A percentile compares a stretch with the other conserved stretches of the same genome.
Evolutionary conservation across 768 basidiomycete species (phyloP).

Genomic region (Pisolithus marmoratus): DNA sequence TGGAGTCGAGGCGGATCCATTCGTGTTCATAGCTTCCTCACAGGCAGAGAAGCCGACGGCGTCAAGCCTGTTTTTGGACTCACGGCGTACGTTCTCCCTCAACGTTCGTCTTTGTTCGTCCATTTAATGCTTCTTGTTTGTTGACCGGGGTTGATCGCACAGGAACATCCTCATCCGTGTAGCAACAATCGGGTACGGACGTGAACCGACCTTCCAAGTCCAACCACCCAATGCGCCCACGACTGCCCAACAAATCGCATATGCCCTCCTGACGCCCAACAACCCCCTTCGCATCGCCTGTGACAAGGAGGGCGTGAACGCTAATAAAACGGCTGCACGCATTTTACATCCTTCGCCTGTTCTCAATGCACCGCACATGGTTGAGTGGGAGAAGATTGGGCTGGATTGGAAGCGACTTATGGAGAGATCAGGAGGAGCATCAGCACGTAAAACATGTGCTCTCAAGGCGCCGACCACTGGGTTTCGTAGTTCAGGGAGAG

Average conservation of each 20-base stretch:
- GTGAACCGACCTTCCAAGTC: conserved; percentile 39
- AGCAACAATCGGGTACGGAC: conserved; percentile 45
- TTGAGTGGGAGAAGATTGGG: conserved; percentile 18
- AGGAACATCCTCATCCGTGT: conserved; percentile 49
- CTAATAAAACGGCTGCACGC: conserved; percentile 9
- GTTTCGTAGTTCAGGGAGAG: not conserved
- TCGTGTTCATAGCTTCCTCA: conserved; percentile 76
- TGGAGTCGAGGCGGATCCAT: conserved; percentile 34
- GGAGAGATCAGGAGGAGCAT: not conserved
- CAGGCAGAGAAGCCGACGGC: conserved; percentile 78
- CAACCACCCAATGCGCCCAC: conserved; percentile 39
- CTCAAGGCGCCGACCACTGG: not conserved
- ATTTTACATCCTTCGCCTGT: conserved; percentile 8
- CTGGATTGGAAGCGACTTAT: conserved; percentile 15
- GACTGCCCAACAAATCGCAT: conserved; percentile 36
- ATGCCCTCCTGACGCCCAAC: conserved; percentile 30
- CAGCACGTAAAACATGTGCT: not conserved
- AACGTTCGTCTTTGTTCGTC: not conserved
- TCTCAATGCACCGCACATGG: conserved; percentile 7
- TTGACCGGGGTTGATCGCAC: not conserved
- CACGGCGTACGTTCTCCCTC: conserved; percentile 59
- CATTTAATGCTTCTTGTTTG: not conserved
- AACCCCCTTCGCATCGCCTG: conserved; percentile 23
- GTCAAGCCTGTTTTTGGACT: conserved; percentile 87
- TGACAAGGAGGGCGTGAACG: conserved; percentile 21